These are phyloP conservation scores for Comarum palustre DNA, from an alignment of 306 rosid genomes.

Conservation along the genomic window DNA sequence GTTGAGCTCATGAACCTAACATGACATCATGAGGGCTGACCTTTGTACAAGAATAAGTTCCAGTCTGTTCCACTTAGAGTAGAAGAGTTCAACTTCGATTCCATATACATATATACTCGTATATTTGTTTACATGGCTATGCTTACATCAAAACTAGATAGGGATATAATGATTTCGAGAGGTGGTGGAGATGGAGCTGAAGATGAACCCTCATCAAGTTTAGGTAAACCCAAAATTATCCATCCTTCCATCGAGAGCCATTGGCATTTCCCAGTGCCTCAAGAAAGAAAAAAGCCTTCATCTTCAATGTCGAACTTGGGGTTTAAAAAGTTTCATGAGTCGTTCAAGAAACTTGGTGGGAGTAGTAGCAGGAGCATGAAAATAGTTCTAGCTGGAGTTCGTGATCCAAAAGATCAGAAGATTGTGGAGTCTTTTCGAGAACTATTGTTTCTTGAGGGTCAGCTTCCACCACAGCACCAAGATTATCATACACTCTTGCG, in stretches of 20 bases:
- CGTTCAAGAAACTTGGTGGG: constrained; percentile 42
- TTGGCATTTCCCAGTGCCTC: constrained; percentile 53
- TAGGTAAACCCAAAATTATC: constrained; percentile 35
- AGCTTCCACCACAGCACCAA: constrained; percentile 53
- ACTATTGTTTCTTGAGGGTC: constrained; percentile 51
- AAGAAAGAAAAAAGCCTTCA: constrained; percentile 16
- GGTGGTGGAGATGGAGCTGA: constrained; percentile 31
- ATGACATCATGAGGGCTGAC: not conserved
- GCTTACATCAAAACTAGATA: constrained; percentile 26
- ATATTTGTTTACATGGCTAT: constrained; percentile 23
- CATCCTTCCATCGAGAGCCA: constrained; percentile 68
- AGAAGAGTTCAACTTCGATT: not conserved
- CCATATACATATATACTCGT: not conserved
- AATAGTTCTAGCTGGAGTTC: constrained; percentile 50
- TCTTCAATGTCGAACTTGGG: constrained; percentile 29
- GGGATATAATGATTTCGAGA: constrained; percentile 34
- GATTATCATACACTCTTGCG: constrained; percentile 88
- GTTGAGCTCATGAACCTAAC: not conserved
- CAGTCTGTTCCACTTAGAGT: not conserved
- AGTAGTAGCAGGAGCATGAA: constrained; percentile 47
- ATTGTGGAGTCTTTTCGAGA: constrained; percentile 55
- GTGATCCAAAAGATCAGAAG: constrained; percentile 59
- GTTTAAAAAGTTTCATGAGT: constrained; percentile 18
- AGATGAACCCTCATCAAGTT: constrained; percentile 19
- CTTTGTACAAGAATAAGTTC: not conserved